phyloP scores from a whole-genome alignment of 352 stramenopile genomes.

The Pythium myriotylum region DNA sequence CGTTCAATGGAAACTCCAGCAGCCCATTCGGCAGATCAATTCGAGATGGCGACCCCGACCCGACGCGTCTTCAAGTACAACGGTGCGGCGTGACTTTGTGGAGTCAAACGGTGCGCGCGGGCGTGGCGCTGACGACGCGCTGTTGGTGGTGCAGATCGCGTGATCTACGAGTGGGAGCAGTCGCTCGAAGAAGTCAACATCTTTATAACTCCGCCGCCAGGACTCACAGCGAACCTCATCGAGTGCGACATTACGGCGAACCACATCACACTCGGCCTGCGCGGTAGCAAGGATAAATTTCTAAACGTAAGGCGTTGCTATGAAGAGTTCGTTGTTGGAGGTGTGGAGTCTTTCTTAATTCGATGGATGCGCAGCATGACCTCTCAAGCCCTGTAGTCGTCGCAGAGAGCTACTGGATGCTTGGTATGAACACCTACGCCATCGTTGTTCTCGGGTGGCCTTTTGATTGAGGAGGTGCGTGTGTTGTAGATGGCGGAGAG shows the following conservation, averaged over 20 bases:
- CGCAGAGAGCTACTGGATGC: constrained; percentile 96
- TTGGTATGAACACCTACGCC: no score
- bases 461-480: no score
- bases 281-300: constrained; percentile 88
- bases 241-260: constrained; percentile 89
- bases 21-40: constrained; percentile 2
- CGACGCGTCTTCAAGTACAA: constrained; percentile 75
- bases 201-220: constrained; percentile 92
- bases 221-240: constrained; percentile 82
- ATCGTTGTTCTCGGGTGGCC: no score
- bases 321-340: background rate
- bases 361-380: constrained; percentile 68
- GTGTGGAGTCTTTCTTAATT: no score
- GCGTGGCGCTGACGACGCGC: background rate
- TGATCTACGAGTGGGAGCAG: constrained; percentile 98
- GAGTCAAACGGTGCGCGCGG: no score
- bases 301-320: constrained; percentile 72
- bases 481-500: constrained; percentile 74
- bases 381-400: constrained; percentile 92
- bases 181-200: constrained; percentile 95
- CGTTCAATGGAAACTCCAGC: constrained; percentile 9
- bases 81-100: constrained; percentile 28
- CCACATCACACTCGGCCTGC: constrained; percentile 91
- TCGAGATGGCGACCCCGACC: constrained; percentile 41
- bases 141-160: constrained; percentile 38